Base-by-base conservation (phyloP, 495 filamentous ascomycete species). In the Elasticomyces elasticus region DNA sequence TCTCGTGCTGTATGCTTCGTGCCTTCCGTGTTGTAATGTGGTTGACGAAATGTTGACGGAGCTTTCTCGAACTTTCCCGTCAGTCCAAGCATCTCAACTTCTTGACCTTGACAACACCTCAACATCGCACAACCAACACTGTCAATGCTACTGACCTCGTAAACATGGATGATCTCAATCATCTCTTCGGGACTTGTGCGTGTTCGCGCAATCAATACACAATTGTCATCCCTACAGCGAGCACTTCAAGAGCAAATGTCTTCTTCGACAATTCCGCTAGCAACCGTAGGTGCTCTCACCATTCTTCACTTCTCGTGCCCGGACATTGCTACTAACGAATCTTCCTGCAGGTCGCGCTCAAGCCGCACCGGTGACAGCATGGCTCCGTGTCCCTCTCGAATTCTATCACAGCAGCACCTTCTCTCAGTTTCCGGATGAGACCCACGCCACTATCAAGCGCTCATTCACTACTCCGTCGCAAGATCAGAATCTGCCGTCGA, bases 161-260 rank as follows among this genome's bases (percentile, higher is more conserved):
- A 20, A 7, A 7, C 24, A 56, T 56, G 54, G 54, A 51, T 27
- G 54, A 56, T 19, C 24, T 56, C 46, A 50, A 51, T 40, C 42
- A 56, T n/a, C 77, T 95, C 24, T 77, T 74, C 49, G 89, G 89
- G 52, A 76, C 82, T 64, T 95, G 89, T 69, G 79, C 83, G 24
- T 95, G 89, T 67, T 87, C 88, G 37, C 81, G 89, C 26, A 94
- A 91, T 63, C 76, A 81, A 56, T 95, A 94, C 68, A 74, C 78
- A 17, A 79, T 95, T 53, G 67, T 76, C 25, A 74, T 89, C 26
- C 87, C 89, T 2, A 59, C 71, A 2, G 61, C 78, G 56, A 67
- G 76, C 37, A 69, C 79, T 28, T 47, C 60, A 30, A 38, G 25
- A 22, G 80, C 84, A 22, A 74, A 79, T 43, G 76, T 95, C 7